A percentile compares a stretch with the other conserved stretches of the same genome.
These are phyloP conservation scores for Pisolithus tinctorius DNA, from an alignment of 768 basidiomycete genomes.

Conservation along the genomic window DNA sequence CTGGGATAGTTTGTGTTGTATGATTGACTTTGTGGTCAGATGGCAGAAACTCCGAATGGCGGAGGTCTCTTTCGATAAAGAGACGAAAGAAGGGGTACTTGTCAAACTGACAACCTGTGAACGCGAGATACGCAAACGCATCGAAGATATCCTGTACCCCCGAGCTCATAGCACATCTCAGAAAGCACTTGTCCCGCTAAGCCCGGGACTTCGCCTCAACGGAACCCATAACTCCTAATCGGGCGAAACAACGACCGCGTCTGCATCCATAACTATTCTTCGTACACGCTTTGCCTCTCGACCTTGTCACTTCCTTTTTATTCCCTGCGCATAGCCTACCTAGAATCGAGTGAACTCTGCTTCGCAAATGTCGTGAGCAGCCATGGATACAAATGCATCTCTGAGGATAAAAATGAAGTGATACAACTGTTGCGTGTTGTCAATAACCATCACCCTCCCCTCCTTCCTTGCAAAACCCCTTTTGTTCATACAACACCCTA, in stretches of 20 bases:
- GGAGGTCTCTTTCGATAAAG: slow-evolving; percentile 71
- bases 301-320: slow-evolving; percentile 4
- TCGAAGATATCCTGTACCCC: slow-evolving; percentile 66
- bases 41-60: slow-evolving; percentile 75
- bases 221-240: slow-evolving; percentile 37
- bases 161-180: slow-evolving; percentile 31
- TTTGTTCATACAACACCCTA: slow-evolving; percentile 72
- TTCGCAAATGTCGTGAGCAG: background rate
- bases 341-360: background rate
- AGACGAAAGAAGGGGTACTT: slow-evolving; percentile 63
- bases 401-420: slow-evolving; percentile 1
- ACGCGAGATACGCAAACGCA: slow-evolving; percentile 68
- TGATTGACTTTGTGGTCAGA: slow-evolving; percentile 29
- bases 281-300: too few species aligned
- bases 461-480: slow-evolving; percentile 92
- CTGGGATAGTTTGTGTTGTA: background rate
- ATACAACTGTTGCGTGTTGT: slow-evolving; percentile 11
- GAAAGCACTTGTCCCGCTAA: slow-evolving; percentile 26
- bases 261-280: too few species aligned
- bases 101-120: slow-evolving; percentile 65
- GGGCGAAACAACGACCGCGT: too few species aligned
- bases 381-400: slow-evolving; percentile 1
- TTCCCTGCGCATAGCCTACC: background rate
- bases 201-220: slow-evolving; percentile 36
- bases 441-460: slow-evolving; percentile 96